A percentile compares a stretch with the other conserved stretches of the same genome.
Conservation (phyloP, 1,139 yeast species). For the Suhomyces taliae region DNA sequence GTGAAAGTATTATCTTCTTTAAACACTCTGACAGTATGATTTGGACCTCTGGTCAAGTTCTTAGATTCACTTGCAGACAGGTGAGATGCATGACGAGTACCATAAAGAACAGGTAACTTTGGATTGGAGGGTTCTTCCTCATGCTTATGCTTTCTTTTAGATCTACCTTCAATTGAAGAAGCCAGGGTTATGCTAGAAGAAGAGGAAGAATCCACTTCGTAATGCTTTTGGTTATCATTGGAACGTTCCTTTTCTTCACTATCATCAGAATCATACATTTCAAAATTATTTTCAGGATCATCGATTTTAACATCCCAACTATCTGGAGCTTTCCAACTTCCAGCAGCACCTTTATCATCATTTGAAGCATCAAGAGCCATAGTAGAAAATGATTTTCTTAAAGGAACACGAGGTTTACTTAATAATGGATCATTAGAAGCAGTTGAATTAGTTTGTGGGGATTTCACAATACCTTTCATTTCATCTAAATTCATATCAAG, state of each 20-base stretch:
- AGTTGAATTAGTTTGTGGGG: slow-evolving; percentile 17
- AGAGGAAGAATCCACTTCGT: slow-evolving; percentile 10
- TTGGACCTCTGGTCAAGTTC: slow-evolving; percentile 31
- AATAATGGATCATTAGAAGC: neutral
- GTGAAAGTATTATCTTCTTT: slow-evolving; percentile 82
- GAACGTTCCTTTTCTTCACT: slow-evolving; percentile 16
- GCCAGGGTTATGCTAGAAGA: slow-evolving; percentile 7
- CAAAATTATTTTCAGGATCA: slow-evolving; percentile 9
- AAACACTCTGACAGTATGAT: slow-evolving; percentile 66
- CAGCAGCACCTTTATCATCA: slow-evolving; percentile 5
- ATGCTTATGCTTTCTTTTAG: slow-evolving; percentile 1
- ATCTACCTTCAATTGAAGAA: slow-evolving; percentile 6
- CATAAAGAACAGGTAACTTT: slow-evolving; percentile 39
- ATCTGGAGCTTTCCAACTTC: slow-evolving; percentile 70
- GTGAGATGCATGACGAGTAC: slow-evolving; percentile 31
- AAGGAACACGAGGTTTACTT: slow-evolving; percentile 1
- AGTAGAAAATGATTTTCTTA: slow-evolving; percentile 11
- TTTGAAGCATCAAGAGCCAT: slow-evolving; percentile 3
- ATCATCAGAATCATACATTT: slow-evolving; percentile 22
- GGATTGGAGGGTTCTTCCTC: neutral
- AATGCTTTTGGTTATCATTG: slow-evolving; percentile 9
- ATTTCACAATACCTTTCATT: slow-evolving; percentile 53
- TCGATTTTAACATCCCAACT: slow-evolving; percentile 71
- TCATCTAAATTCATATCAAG: slow-evolving; percentile 52
- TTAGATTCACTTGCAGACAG: slow-evolving; percentile 18